Percentiles rank a stretch among this genome's conserved stretches.
phyloP scores from a whole-genome alignment of 2,329 filamentous ascomycete genomes.

The Fusarium transvaalense region DNA sequence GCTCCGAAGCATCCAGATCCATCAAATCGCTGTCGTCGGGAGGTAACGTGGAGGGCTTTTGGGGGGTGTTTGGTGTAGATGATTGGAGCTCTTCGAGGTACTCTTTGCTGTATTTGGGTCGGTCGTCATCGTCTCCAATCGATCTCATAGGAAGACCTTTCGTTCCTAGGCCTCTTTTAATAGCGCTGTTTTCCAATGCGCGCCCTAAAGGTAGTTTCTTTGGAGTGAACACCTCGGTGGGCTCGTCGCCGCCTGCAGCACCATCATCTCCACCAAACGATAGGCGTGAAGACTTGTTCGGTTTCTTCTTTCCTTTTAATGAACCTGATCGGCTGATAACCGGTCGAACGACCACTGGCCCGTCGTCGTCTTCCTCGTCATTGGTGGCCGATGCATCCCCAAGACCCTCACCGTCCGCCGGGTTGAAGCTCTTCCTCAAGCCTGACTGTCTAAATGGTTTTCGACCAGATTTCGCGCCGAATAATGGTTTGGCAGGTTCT shows the following conservation, averaged over 20 bases:
- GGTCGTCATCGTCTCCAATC: slow-evolving; percentile 71
- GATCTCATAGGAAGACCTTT: slow-evolving; percentile 68
- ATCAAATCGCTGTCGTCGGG: slow-evolving; percentile 64
- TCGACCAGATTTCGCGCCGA: slow-evolving; percentile 59
- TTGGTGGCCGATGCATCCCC: slow-evolving; percentile 48
- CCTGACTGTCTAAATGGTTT: slow-evolving; percentile 70
- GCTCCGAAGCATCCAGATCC: slow-evolving; percentile 69
- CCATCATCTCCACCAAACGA: slow-evolving; percentile 77
- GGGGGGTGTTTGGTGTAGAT: slow-evolving; percentile 86
- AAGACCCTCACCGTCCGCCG: slow-evolving; percentile 55
- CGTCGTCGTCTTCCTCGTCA: slow-evolving; percentile 60
- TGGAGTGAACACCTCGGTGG: slow-evolving; percentile 66
- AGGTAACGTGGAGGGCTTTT: slow-evolving; percentile 64
- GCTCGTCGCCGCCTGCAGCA: slow-evolving; percentile 65
- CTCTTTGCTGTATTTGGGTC: slow-evolving; percentile 87
- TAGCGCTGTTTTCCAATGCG: slow-evolving; percentile 75
- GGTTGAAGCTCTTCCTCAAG: slow-evolving; percentile 67
- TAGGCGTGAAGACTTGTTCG: slow-evolving; percentile 69
- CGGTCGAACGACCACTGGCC: slow-evolving; percentile 64
- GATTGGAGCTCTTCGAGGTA: slow-evolving; percentile 87
- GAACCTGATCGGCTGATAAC: slow-evolving; percentile 61
- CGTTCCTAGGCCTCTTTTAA: slow-evolving; percentile 64
- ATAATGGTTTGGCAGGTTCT: slow-evolving; percentile 55
- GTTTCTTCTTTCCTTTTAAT: slow-evolving; percentile 75
- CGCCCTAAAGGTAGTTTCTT: slow-evolving; percentile 76